A percentile compares a stretch with the other conserved stretches of the same genome.
Evolutionary conservation across 2,329 filamentous ascomycete genomes (phyloP).

Genomic region (Xylaria multiplex): DNA sequence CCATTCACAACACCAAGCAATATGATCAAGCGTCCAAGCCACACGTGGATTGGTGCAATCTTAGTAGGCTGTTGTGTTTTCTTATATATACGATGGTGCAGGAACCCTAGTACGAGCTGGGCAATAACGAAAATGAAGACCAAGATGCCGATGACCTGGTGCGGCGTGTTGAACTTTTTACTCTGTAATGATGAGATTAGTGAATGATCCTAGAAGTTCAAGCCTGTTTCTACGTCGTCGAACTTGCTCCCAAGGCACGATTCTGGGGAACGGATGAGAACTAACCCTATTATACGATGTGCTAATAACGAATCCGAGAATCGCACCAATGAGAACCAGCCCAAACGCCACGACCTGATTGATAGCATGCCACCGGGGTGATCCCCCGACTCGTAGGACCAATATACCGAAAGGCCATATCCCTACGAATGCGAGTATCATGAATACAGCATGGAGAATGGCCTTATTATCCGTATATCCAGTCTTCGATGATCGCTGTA

Average conservation of each 20-base stretch:
- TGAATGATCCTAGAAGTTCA: not conserved
- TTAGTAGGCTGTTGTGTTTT: conserved; percentile 60
- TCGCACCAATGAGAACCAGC: conserved; percentile 60
- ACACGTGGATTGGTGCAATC: conserved; percentile 64
- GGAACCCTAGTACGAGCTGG: conserved; percentile 64
- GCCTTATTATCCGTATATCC: conserved; percentile 53
- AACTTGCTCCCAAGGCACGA: no score
- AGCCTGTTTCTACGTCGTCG: not conserved
- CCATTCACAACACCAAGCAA: conserved; percentile 65
- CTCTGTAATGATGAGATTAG: conserved; percentile 52
- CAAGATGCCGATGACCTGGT: conserved; percentile 69
- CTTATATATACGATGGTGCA: conserved; percentile 66
- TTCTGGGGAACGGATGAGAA: not conserved
- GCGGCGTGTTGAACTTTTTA: conserved; percentile 61
- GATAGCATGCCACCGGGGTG: conserved; percentile 64
- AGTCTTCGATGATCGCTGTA: conserved; percentile 43
- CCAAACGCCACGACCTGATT: conserved; percentile 62
- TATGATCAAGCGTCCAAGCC: conserved; percentile 66
- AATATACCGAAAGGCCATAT: conserved; percentile 67
- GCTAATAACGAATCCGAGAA: conserved; percentile 63
- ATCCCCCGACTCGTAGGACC: conserved; percentile 61
- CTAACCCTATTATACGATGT: conserved; percentile 66
- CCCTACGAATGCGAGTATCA: conserved; percentile 65
- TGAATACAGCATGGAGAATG: conserved; percentile 60
- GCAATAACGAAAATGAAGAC: conserved; percentile 61